phyloP scores from a whole-genome alignment of 169 alveolate species.

The Sarcocystis neurona region DNA sequence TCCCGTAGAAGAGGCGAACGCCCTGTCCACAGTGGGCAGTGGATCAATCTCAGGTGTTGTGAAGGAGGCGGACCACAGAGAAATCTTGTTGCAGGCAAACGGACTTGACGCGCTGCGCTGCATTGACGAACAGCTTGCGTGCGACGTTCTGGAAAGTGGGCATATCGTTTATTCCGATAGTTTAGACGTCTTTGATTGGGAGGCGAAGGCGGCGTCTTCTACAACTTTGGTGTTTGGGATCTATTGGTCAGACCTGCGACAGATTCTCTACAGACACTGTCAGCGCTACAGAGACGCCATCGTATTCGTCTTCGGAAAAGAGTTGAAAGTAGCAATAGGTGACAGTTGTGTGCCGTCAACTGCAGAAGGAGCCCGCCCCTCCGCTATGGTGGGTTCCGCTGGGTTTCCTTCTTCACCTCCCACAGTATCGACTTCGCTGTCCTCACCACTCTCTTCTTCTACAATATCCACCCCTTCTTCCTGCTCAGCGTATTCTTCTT shows the following conservation, averaged over 20 bases:
- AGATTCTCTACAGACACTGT: constrained; percentile 36
- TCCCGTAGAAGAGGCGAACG: neutral
- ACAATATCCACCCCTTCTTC: neutral
- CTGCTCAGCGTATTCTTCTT: neutral
- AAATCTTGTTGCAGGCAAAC: constrained; percentile 7
- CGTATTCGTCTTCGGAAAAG: neutral
- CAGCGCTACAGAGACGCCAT: constrained; percentile 19
- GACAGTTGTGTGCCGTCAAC: neutral
- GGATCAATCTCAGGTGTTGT: no score
- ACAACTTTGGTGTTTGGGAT: constrained; percentile 16
- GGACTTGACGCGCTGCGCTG: constrained; percentile 22
- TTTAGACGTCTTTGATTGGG: constrained; percentile 12
- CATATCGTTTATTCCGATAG: constrained; percentile 36
- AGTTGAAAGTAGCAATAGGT: neutral
- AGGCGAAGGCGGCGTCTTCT: constrained; percentile 8
- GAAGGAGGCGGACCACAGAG: neutral
- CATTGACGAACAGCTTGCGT: constrained; percentile 32
- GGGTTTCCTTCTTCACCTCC: no score
- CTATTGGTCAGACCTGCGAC: constrained; percentile 23
- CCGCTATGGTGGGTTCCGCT: no score
- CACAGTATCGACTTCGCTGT: constrained; percentile 6
- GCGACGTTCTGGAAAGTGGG: constrained; percentile 25
- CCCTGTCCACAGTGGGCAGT: no score
- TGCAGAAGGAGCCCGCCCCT: neutral
- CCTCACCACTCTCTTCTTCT: constrained; percentile 2